These are phyloP conservation scores for Infundibulicybe gibba DNA, from an alignment of 768 basidiomycete species.

Conservation along the genomic window DNA sequence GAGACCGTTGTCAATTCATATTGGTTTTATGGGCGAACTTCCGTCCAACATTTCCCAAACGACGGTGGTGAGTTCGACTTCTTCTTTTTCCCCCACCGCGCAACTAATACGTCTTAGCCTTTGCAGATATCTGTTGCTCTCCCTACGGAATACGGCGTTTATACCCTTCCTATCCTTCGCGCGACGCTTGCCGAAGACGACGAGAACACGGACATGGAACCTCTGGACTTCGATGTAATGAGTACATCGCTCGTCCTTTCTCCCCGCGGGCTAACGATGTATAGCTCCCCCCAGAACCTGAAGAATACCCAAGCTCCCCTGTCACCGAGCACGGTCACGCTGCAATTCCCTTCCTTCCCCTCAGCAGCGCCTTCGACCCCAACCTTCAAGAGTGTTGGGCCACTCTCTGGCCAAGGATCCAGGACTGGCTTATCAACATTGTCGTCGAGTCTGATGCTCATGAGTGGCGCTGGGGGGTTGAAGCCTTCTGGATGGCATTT, in stretches of 20 bases:
- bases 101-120: too few species aligned
- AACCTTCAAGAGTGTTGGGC: constrained; percentile 2
- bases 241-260: neutral
- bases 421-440: constrained; percentile 2
- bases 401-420: constrained; percentile 3
- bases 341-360: constrained; percentile 3
- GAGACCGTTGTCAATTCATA: too few species aligned
- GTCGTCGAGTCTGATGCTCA: neutral
- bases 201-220: neutral
- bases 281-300: neutral
- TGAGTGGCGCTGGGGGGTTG: constrained; percentile 5
- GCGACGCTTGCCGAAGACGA: too few species aligned
- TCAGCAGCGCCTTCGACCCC: constrained; percentile 4
- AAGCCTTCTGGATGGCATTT: constrained; percentile 8
- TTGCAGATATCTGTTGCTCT: too few species aligned
- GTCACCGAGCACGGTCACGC: too few species aligned
- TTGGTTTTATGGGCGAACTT: too few species aligned
- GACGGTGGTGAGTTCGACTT: too few species aligned
- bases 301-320: neutral
- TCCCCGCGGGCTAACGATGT: neutral
- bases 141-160: too few species aligned
- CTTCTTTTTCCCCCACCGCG: too few species aligned
- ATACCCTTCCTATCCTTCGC: too few species aligned
- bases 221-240: neutral
- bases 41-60: too few species aligned